Conservation (phyloP, 129 eudicot genomes). For the carrot (Daucus carota) region DH1_v3.0 NC_030383.2:8349001-8349500, state of each 20-base stretch:
- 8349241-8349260: not conserved
- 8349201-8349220: not conserved
- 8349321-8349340: not conserved
- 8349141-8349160: not conserved
- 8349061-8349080: too few species aligned
- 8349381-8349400: slow-evolving; percentile 56
- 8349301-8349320: not conserved
- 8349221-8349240: not conserved
- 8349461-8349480: slow-evolving; percentile 69
- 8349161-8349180: not conserved
- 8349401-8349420: slow-evolving; percentile 98
- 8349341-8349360: slow-evolving; percentile 65
- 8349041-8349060: not conserved
- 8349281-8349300: not conserved
- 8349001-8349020: not conserved
- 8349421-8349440: slow-evolving; percentile 53
- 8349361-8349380: slow-evolving; percentile 69
- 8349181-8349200: not conserved
- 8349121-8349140: not conserved
- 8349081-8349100: not conserved
- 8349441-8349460: slow-evolving; percentile 58
- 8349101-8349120: not conserved
- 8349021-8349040: not conserved
- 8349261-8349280: not conserved
- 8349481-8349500: slow-evolving; percentile 64